Conservation (phyloP, 2,329 filamentous ascomycete species). For the Colletotrichum tofieldiae region DNA sequence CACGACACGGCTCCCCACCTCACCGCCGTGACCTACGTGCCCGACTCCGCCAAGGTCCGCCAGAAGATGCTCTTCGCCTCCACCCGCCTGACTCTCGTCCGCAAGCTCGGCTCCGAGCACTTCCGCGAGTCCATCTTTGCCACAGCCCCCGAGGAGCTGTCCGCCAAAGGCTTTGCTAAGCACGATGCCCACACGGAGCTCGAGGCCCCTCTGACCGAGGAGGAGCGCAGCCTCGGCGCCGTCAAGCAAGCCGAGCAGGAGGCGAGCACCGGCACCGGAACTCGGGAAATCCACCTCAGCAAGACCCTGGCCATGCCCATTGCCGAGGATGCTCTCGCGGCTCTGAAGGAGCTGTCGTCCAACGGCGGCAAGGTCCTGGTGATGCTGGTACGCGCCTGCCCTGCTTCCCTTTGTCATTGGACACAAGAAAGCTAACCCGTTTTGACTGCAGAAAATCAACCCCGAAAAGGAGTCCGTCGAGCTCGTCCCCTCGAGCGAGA, state of each 20-base stretch:
- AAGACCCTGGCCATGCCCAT: slow-evolving; percentile 72
- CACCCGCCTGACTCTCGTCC: slow-evolving; percentile 81
- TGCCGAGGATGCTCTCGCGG: slow-evolving; percentile 74
- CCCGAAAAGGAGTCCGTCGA: slow-evolving; percentile 78
- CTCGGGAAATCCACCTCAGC: slow-evolving; percentile 72
- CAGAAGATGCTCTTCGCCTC: slow-evolving; percentile 91
- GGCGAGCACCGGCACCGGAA: slow-evolving; percentile 77
- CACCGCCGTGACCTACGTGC: slow-evolving; percentile 83
- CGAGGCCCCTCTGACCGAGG: slow-evolving; percentile 82
- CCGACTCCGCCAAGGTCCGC: slow-evolving; percentile 83
- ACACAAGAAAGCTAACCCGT: background rate
- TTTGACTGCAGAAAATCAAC: slow-evolving; percentile 76
- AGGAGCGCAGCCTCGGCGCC: slow-evolving; percentile 79
- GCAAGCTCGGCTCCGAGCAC: slow-evolving; percentile 84
- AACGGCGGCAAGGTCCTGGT: slow-evolving; percentile 69
- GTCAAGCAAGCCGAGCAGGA: slow-evolving; percentile 84
- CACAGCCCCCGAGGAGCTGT: slow-evolving; percentile 80
- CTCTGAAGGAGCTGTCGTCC: slow-evolving; percentile 71
- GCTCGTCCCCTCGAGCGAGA: slow-evolving; percentile 69
- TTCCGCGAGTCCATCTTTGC: slow-evolving; percentile 84
- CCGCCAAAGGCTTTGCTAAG: slow-evolving; percentile 77
- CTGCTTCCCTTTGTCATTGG: background rate
- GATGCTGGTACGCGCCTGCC: slow-evolving; percentile 69
- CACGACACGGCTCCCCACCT: slow-evolving; percentile 72
- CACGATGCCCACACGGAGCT: slow-evolving; percentile 78